Percentiles rank a stretch among this genome's conserved stretches.
Conservation (phyloP, 192 early-diverging fungal genomes). For the Allomyces javanicus region DNA sequence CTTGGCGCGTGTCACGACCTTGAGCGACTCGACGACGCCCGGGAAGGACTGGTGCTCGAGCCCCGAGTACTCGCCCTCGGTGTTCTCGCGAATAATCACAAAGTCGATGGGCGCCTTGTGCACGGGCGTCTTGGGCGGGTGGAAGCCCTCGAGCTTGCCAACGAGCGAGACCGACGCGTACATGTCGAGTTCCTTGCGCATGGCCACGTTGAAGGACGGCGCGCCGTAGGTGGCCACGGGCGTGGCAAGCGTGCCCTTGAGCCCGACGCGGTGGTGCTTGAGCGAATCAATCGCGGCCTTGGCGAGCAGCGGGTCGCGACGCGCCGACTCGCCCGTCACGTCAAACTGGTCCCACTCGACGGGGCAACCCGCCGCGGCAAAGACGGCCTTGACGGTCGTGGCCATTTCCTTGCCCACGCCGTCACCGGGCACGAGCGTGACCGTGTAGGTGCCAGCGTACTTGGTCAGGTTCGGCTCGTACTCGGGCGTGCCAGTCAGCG, state of each 20-base stretch:
- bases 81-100: slow-evolving; percentile 99
- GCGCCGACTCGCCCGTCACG: slow-evolving; percentile 72
- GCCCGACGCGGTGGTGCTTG: slow-evolving; percentile 83
- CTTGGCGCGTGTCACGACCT: slow-evolving; percentile 90
- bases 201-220: slow-evolving; percentile 86
- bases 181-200: slow-evolving; percentile 96
- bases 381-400: slow-evolving; percentile 76
- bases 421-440: slow-evolving; percentile 96
- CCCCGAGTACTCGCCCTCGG: slow-evolving; percentile 98
- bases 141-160: slow-evolving; percentile 70
- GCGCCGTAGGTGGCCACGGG: slow-evolving; percentile 68
- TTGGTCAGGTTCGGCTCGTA: slow-evolving; percentile 16
- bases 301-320: slow-evolving; percentile 54
- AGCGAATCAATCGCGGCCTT: slow-evolving; percentile 81
- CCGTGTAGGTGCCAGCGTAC: slow-evolving; percentile 88
- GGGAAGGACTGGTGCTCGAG: slow-evolving; percentile 95
- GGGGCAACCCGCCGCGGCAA: slow-evolving; percentile 79
- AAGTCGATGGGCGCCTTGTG: slow-evolving; percentile 90
- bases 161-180: slow-evolving; percentile 86
- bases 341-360: slow-evolving; percentile 96
- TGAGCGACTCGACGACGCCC: slow-evolving; percentile 95
- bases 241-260: slow-evolving; percentile 87
- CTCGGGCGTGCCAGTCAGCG: background rate
- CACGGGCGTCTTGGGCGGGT: slow-evolving; percentile 19
- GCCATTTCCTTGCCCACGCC: slow-evolving; percentile 92